Percentiles rank a stretch among this genome's conserved stretches.
Evolutionary conservation across 768 basidiomycete species (phyloP).

Genomic region (Sporobolomyces roseus): DNA sequence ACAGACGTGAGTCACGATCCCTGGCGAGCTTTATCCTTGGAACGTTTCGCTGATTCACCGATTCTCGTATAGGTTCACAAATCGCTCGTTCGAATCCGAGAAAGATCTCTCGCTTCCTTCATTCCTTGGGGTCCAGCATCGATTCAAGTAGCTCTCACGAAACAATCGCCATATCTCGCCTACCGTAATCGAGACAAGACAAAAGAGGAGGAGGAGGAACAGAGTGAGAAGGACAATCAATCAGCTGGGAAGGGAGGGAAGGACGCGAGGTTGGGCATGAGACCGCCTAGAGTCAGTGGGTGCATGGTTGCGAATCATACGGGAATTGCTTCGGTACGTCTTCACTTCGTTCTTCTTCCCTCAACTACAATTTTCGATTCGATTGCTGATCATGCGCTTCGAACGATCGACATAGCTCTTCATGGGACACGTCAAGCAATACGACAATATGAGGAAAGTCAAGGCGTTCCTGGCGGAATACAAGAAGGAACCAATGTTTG

Average conservation of each 20-base stretch:
- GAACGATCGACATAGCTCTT: constrained; percentile 67
- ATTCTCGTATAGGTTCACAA: constrained; percentile 72
- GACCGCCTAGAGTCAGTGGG: constrained; percentile 28
- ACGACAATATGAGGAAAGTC: constrained; percentile 74
- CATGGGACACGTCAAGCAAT: constrained; percentile 93
- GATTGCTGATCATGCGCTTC: too few relatives aligned
- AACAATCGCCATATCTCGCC: constrained; percentile 75
- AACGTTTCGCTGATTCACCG: neutral
- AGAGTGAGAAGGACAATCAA: constrained; percentile 15
- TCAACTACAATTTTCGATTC: too few relatives aligned
- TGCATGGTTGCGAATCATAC: constrained; percentile 97
- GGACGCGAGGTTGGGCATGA: constrained; percentile 16
- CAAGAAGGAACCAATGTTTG: constrained; percentile 94
- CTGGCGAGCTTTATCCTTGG: too few relatives aligned
- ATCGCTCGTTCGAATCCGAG: constrained; percentile 90
- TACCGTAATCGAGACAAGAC: constrained; percentile 19
- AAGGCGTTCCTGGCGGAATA: constrained; percentile 97
- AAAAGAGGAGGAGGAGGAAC: constrained; percentile 13
- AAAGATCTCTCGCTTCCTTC: constrained; percentile 92
- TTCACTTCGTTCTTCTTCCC: constrained; percentile 53
- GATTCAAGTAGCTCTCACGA: constrained; percentile 92
- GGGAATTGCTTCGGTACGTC: constrained; percentile 71
- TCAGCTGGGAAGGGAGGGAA: constrained; percentile 7
- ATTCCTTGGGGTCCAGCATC: constrained; percentile 99
- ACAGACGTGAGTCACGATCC: constrained; percentile 82